Evolutionary conservation across 2,329 filamentous ascomycete species (phyloP), one percentile per base, ranked within the genome.

Genomic region (Hypoxylon sp.): DNA sequence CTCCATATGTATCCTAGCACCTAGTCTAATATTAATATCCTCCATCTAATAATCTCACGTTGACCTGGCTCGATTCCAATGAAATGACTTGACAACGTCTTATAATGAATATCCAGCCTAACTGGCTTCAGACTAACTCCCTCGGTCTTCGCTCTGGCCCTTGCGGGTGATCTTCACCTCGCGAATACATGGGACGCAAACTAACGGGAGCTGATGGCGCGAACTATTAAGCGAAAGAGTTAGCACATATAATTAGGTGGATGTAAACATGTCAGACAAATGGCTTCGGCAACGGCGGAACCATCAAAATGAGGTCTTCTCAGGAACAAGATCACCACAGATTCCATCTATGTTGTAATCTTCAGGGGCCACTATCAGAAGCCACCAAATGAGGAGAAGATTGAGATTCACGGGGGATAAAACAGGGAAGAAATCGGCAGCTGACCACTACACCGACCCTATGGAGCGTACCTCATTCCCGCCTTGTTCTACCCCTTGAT

Each of bases 391-490:
- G 2, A 11, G 13, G 13, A 31, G 24, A 31, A 17, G 13, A 13
- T 31, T n/a, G 14, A 31, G 10, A 10, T 17, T 14, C 8, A 13
- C 14, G 5, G 19, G 22, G 2, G n/a, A n/a, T 5, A n/a, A n/a
- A n/a, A 46, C 13, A n/a, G n/a, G 17, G 6, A 58, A 22, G 53
- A 10, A 9, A 13, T 24, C 29, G 42, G 17, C 13, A 11, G 54
- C 46, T 31, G 26, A 26, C 46, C 39, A 37, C 42, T 5, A 52
- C n/a, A 52, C 35, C 33, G n/a, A 37, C 37, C 3, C 13, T 24
- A 11, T 14, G 14, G 17, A 29, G 6, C 51, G 26, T 55, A 55
- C 59, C 59, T 62, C 59, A 10, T 62, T 62, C 10, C 59, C 13
- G 22, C 10, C n/a, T 19, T 51, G 37, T 6, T 33, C 51, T 3